A percentile compares a stretch with the other conserved stretches of the same genome.
phyloP scores from a whole-genome alignment of 1,284 basidiomycete species.

The Puccinia brachypodii region DNA sequence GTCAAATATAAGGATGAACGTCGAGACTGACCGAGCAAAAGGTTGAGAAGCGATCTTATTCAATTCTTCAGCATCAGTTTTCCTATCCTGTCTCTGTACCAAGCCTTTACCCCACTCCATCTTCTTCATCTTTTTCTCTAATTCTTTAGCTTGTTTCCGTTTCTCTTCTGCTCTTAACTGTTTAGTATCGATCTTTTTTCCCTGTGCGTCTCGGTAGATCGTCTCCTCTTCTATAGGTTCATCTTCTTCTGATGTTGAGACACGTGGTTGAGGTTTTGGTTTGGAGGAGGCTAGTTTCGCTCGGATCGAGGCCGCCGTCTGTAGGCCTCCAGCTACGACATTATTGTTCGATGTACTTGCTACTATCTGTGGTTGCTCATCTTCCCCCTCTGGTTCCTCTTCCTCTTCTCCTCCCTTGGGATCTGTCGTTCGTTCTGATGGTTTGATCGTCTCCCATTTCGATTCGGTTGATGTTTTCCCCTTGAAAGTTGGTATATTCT shows the following conservation, averaged over 20 bases:
- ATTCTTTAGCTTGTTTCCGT: slow-evolving; percentile 70
- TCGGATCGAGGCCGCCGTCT: slow-evolving; percentile 64
- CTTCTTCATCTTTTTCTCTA: slow-evolving; percentile 80
- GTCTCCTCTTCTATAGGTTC: slow-evolving; percentile 76
- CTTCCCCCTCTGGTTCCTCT: slow-evolving; percentile 56
- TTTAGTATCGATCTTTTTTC: slow-evolving; percentile 83
- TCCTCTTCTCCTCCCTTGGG: slow-evolving; percentile 57
- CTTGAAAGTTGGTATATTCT: slow-evolving; percentile 41
- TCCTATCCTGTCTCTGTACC: slow-evolving; percentile 76
- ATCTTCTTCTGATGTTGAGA: slow-evolving; percentile 59
- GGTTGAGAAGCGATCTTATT: slow-evolving; percentile 67
- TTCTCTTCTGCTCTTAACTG: slow-evolving; percentile 78
- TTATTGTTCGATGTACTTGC: slow-evolving; percentile 69
- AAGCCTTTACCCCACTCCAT: slow-evolving; percentile 97
- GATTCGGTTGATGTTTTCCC: slow-evolving; percentile 35
- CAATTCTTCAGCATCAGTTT: slow-evolving; percentile 66
- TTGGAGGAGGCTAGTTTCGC: slow-evolving; percentile 55
- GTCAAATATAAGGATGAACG: too few species aligned
- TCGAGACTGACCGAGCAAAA: slow-evolving; percentile 66
- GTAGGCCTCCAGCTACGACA: slow-evolving; percentile 56
- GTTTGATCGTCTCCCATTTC: slow-evolving; percentile 41
- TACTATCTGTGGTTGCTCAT: slow-evolving; percentile 62
- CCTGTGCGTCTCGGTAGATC: slow-evolving; percentile 86
- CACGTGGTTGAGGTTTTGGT: slow-evolving; percentile 53
- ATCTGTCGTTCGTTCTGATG: slow-evolving; percentile 1